Base-by-base conservation (phyloP, 2,329 filamentous ascomycete genomes). In the Aspergillus alliaceus region DNA sequence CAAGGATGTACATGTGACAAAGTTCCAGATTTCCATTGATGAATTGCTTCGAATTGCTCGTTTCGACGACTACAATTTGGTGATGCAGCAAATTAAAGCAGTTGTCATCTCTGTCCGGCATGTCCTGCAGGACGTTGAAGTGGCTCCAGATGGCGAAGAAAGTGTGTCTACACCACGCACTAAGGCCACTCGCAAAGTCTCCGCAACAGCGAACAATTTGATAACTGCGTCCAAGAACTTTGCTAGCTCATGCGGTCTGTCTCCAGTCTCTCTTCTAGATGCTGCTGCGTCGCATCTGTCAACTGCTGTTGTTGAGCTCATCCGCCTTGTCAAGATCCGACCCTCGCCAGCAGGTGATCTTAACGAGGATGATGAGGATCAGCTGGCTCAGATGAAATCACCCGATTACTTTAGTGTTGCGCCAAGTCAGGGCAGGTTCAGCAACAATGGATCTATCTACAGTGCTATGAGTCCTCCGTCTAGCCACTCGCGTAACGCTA, bases 141-240 rank as follows among this genome's bases (percentile, higher is more conserved):
- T 74, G 57, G 86, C 88, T 53, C 82, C 84, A 47, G 79, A 83
- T 12, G 74, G 80, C 1, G 82, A 76, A 34, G 83, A 85, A 27
- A 84, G 84, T 34, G 79, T 80, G 27, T 73, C 77, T 35, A 83
- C 86, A 62, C 80, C 88, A 60, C 86, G 86, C 62, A 79, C 81
- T 27, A 91, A 88, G 72, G 82, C 96, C 59, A 96, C 91, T 75
- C 84, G 85, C 50, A 88, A 89, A 57, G 89, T 98, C 3, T 96
- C 92, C n/a, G 89, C 89, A 2, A 96, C 93, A 1, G 93, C 95
- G 49, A 98, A 98, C 80, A 95, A 93, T 69, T 81, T 99, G 57
- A 97, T 98, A 68, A 98, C 93, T 2, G 91, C 93, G 1, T 89
- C 91, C 32, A 96, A 96, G 78, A 96, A 96, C 70, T 96, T 95